Evolutionary conservation across 2,329 filamentous ascomycete species (phyloP).

Genomic region (Phaeosphaeriaceae sp.): DNA sequence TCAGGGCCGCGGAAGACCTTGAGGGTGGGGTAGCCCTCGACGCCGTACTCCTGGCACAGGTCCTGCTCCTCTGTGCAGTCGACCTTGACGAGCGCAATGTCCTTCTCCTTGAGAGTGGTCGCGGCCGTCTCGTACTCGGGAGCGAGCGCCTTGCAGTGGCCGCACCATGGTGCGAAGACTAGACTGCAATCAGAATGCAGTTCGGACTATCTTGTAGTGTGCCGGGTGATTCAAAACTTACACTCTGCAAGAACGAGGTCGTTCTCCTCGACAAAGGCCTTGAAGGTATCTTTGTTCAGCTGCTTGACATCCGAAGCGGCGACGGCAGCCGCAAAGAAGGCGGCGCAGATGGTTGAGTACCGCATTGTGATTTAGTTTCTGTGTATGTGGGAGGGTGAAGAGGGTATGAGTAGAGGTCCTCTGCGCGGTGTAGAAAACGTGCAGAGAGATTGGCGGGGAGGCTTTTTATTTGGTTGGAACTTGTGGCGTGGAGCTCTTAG

Average conservation of each 20-base stretch:
- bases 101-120: constrained; percentile 84
- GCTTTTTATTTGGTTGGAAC: constrained; percentile 30
- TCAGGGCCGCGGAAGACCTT: constrained; percentile 97
- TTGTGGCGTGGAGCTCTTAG: constrained; percentile 29
- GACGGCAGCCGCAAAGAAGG: constrained; percentile 63
- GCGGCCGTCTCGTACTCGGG: constrained; percentile 90
- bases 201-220: background rate
- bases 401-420: constrained; percentile 17
- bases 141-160: constrained; percentile 97
- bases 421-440: constrained; percentile 26
- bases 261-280: constrained; percentile 83
- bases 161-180: constrained; percentile 97
- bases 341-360: constrained; percentile 48
- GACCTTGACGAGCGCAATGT: constrained; percentile 83
- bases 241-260: constrained; percentile 94
- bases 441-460: constrained; percentile 19
- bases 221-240: constrained; percentile 54
- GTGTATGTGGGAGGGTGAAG: constrained; percentile 11
- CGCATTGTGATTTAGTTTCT: constrained; percentile 37
- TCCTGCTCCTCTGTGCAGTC: constrained; percentile 96
- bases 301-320: constrained; percentile 80
- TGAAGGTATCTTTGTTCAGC: constrained; percentile 86
- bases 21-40: constrained; percentile 97
- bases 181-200: constrained; percentile 45
- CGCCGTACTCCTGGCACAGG: constrained; percentile 86